Base-by-base conservation (phyloP, 805 yeast species). In the Wickerhamomyces sydowiorum region DNA sequence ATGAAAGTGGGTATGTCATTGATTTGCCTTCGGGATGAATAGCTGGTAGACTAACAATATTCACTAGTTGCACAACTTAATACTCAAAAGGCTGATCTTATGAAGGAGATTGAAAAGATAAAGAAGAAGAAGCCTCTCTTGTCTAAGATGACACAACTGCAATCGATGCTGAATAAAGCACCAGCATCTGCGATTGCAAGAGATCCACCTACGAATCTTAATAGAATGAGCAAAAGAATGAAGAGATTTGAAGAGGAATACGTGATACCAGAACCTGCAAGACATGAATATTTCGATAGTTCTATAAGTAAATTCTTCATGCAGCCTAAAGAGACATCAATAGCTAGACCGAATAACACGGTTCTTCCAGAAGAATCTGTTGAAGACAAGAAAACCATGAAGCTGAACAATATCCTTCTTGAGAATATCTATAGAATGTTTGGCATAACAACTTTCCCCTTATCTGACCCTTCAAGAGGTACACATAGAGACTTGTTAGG, bases 391-490 rank as follows among this genome's bases (percentile, higher is more conserved):
- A 20, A 10, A 4, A 24, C 7, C 6, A 30, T 36, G 23, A 49
- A 45, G 28, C 40, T 49, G 4, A 44, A 51, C 3, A 48, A 54
- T 19, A 55, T 64, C 1, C 30, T 52, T 1, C 14, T 60, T 9
- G 71, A 67, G 45, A 65, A 64, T 44, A 48, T 56, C 4, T 66
- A 59, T 38, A 55, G 72, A 39, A 49, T 63, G 52, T 59, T 66
- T 52, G 73, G 73, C 1, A 61, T 66, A 3, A 65, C 70, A 4
- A 56, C 58, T 9, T 67, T 68, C 43, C 72, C 72, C 0, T 54
- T 66, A 1, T 57, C 57, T 12, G 68, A 65, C 37, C 69, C 70
- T 4, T 44, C 57, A n/a, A 59, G 59, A 9, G 36, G 41, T 27
- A 27, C 51, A 2, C 38, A 43, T 9, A 43, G 47, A 33, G 49